phyloP scores from a whole-genome alignment of 768 basidiomycete genomes.

The Russula brevipes region DNA sequence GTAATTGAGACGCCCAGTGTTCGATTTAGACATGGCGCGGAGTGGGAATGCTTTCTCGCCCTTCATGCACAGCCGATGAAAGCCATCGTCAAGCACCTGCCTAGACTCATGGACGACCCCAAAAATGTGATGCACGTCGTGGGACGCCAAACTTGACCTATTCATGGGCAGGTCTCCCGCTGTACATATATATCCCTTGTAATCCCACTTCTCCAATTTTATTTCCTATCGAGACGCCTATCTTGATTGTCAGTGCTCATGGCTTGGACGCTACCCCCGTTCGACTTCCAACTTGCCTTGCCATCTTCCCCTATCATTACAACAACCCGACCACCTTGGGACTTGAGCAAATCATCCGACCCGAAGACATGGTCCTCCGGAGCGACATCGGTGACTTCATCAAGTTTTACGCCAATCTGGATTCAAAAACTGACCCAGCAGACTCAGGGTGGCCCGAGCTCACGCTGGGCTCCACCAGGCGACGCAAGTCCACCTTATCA shows the following conservation, averaged over 20 bases:
- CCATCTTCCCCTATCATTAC: neutral
- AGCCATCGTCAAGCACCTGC: too few relatives aligned
- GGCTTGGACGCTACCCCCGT: neutral
- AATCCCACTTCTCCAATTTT: neutral
- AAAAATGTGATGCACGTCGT: too few relatives aligned
- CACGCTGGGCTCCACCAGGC: neutral
- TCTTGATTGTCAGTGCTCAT: neutral
- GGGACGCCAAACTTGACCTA: too few relatives aligned
- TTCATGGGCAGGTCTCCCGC: neutral
- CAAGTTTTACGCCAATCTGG: neutral
- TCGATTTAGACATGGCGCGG: too few relatives aligned
- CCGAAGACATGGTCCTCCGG: slow-evolving; percentile 1
- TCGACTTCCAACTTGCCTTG: neutral
- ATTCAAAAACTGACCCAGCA: neutral
- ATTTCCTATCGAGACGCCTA: neutral
- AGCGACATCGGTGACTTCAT: neutral
- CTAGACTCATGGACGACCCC: too few relatives aligned
- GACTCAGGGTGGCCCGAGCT: neutral
- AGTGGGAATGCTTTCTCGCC: too few relatives aligned
- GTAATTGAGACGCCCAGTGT: too few relatives aligned
- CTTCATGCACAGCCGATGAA: too few relatives aligned
- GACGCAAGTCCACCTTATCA: neutral
- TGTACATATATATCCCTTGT: slow-evolving; percentile 3
- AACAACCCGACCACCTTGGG: neutral
- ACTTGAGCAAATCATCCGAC: neutral